Evolutionary conservation across 1,284 basidiomycete species (phyloP).

Genomic region (Ganoderma lingzhi): DNA sequence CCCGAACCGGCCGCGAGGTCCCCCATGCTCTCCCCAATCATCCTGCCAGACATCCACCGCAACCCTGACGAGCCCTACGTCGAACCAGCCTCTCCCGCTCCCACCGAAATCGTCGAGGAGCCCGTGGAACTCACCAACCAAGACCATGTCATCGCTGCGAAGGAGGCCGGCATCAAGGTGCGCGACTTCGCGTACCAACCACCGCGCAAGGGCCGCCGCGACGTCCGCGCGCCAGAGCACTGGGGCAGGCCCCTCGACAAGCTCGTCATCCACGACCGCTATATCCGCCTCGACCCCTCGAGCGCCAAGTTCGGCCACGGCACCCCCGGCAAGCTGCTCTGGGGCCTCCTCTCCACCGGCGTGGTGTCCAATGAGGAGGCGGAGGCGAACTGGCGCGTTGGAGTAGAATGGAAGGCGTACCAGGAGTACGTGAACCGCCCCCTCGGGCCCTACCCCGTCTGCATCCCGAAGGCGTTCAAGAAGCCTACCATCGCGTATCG

Average conservation of each 20-base stretch:
- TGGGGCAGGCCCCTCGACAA: constrained; percentile 34
- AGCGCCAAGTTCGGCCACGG: constrained; percentile 33
- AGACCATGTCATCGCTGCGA: constrained; percentile 42
- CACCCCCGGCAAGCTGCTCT: constrained; percentile 54
- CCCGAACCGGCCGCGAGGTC: not conserved
- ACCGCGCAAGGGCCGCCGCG: constrained; percentile 16
- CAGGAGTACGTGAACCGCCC: constrained; percentile 45
- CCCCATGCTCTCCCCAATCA: constrained; percentile 16
- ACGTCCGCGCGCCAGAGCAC: constrained; percentile 31
- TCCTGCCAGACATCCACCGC: constrained; percentile 22
- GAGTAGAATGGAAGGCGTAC: constrained; percentile 52
- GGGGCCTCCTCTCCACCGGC: constrained; percentile 54
- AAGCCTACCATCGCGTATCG: constrained; percentile 37
- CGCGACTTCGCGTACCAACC: constrained; percentile 55
- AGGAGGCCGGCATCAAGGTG: constrained; percentile 54
- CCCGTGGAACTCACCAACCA: constrained; percentile 26
- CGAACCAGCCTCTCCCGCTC: constrained; percentile 44
- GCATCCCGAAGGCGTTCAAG: constrained; percentile 20
- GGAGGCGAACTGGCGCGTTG: constrained; percentile 44
- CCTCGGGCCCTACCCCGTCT: constrained; percentile 35
- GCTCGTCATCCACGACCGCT: constrained; percentile 36
- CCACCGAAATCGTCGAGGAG: constrained; percentile 49
- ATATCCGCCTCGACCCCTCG: constrained; percentile 41
- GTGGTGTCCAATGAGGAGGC: constrained; percentile 57
- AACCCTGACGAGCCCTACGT: constrained; percentile 13